Conservation (phyloP, 148 eudicot genomes). For the Amaranthus palmeri region DNA sequence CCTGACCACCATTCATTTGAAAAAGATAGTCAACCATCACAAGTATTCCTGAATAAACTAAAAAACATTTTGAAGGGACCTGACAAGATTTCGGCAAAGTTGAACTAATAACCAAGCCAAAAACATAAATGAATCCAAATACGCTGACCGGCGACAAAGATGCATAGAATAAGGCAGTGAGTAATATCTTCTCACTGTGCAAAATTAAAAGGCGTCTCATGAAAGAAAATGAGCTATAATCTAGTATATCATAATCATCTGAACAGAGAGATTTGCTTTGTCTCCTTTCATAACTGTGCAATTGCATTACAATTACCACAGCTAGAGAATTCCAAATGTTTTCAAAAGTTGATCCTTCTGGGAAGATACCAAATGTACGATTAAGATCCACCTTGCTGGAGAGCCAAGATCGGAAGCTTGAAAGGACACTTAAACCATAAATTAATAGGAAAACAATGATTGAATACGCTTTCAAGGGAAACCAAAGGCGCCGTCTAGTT, state of each 20-base stretch:
- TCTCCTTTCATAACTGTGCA: slow-evolving; percentile 93
- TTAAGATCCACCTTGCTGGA: slow-evolving; percentile 60
- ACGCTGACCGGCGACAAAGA: slow-evolving; percentile 88
- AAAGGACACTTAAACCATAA: slow-evolving; percentile 76
- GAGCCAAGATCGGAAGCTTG: slow-evolving; percentile 63
- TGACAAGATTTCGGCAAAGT: slow-evolving; percentile 73
- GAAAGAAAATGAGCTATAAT: slow-evolving; percentile 58
- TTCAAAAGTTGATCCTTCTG: slow-evolving; percentile 60
- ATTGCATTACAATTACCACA: slow-evolving; percentile 91
- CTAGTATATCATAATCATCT: slow-evolving; percentile 43
- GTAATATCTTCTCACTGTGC: slow-evolving; percentile 86
- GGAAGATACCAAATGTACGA: slow-evolving; percentile 55
- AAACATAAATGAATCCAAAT: slow-evolving; percentile 76
- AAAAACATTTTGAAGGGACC: slow-evolving; percentile 76
- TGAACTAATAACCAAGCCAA: slow-evolving; percentile 68
- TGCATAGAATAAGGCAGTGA: slow-evolving; percentile 76
- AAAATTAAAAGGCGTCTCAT: slow-evolving; percentile 73
- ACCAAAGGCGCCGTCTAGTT: slow-evolving; percentile 87
- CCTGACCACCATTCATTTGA: slow-evolving; percentile 86
- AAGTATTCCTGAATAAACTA: slow-evolving; percentile 68
- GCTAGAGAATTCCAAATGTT: slow-evolving; percentile 92
- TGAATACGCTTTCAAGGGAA: slow-evolving; percentile 80
- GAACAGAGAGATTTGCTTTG: slow-evolving; percentile 54
- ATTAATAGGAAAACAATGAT: slow-evolving; percentile 65
- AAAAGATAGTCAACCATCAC: slow-evolving; percentile 75